Evolutionary conservation across 1,139 yeast species (phyloP).

Genomic region (Taphrina pruni): DNA sequence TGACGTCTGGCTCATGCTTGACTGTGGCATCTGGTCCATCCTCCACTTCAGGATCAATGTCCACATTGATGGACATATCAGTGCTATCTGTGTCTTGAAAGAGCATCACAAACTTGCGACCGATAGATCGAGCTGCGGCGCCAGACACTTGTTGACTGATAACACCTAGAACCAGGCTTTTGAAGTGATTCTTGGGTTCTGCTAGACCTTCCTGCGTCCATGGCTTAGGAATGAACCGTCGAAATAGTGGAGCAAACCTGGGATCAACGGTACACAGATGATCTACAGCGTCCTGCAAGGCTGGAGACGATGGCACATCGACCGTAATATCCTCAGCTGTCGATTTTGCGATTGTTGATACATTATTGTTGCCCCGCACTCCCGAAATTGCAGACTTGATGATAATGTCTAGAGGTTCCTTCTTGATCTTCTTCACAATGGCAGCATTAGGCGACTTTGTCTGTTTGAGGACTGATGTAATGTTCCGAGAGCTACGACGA

Average conservation of each 20-base stretch:
- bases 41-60: slow-evolving; percentile 34
- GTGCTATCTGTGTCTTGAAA: slow-evolving; percentile 48
- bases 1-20: slow-evolving; percentile 9
- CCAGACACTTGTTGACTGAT: slow-evolving; percentile 78
- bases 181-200: slow-evolving; percentile 44
- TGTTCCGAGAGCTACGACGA: slow-evolving; percentile 18
- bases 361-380: not conserved
- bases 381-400: not conserved
- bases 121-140: slow-evolving; percentile 74
- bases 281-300: slow-evolving; percentile 12
- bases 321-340: not conserved
- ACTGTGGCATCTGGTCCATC: slow-evolving; percentile 17
- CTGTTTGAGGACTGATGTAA: slow-evolving; percentile 14
- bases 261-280: slow-evolving; percentile 43
- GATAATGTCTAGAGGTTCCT: not conserved
- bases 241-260: slow-evolving; percentile 43
- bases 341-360: not conserved
- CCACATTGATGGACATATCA: slow-evolving; percentile 3
- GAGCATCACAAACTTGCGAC: slow-evolving; percentile 57
- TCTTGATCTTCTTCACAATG: slow-evolving; percentile 10
- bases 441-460: slow-evolving; percentile 7
- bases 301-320: not conserved
- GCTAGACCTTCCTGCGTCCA: slow-evolving; percentile 42
- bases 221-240: slow-evolving; percentile 42
- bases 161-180: slow-evolving; percentile 19